Percentiles rank a stretch among this genome's conserved stretches.
Conservation (phyloP, 495 filamentous ascomycete genomes). For the Glarea lozoyensis region DNA sequence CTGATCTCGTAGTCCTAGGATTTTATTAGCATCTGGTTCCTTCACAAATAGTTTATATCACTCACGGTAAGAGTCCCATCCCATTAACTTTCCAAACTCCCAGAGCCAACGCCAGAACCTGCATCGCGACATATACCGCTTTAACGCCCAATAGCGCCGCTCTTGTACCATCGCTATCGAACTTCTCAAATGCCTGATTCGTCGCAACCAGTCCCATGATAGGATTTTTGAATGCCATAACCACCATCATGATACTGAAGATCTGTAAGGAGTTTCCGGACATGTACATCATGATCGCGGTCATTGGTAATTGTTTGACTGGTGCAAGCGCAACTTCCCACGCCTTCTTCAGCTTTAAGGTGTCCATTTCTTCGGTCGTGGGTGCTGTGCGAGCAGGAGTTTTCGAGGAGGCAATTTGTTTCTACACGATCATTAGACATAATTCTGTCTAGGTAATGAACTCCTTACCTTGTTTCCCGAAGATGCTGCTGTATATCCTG, state of each 20-base stretch:
- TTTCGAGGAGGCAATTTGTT: conserved; percentile 21
- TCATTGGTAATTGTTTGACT: conserved; percentile 94
- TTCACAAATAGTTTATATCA: conserved; percentile 15
- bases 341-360: conserved; percentile 93
- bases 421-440: conserved; percentile 22
- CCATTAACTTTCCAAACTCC: conserved; percentile 95
- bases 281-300: conserved; percentile 99
- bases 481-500: conserved; percentile 61
- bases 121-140: conserved; percentile 76
- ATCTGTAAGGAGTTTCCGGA: conserved; percentile 97
- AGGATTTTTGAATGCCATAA: conserved; percentile 96
- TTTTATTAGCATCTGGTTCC: conserved; percentile 11
- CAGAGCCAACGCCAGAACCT: conserved; percentile 70
- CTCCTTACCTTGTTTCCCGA: conserved; percentile 43
- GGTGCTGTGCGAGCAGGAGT: conserved; percentile 41
- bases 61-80: conserved; percentile 92
- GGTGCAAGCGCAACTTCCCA: conserved; percentile 97
- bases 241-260: conserved; percentile 99
- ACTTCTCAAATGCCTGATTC: conserved; percentile 72
- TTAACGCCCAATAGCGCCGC: conserved; percentile 69
- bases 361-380: conserved; percentile 76
- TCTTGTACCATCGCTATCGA: conserved; percentile 76
- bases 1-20: conserved; percentile 76
- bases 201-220: conserved; percentile 74
- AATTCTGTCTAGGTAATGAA: conserved; percentile 2